Evolutionary conservation across 345 rosid species (phyloP).

Genomic region (Physaria fendleri): DNA sequence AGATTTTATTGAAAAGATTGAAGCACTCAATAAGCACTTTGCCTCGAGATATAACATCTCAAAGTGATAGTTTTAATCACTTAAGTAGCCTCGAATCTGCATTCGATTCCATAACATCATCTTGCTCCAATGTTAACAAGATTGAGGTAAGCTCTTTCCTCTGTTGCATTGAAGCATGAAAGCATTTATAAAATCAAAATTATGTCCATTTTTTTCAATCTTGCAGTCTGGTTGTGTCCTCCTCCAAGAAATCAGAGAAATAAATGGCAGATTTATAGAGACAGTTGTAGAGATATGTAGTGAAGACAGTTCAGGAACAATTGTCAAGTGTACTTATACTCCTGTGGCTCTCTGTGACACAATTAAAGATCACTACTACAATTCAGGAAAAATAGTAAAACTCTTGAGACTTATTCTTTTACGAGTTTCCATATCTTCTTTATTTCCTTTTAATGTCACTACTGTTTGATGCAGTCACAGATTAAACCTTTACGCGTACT

Average conservation of each 20-base stretch:
- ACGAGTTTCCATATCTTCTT: not conserved
- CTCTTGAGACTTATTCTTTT: not conserved
- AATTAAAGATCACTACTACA: constrained; percentile 45
- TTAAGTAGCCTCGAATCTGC: constrained; percentile 57
- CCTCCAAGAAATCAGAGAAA: constrained; percentile 65
- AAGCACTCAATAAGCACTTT: constrained; percentile 55
- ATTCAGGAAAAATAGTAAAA: constrained; percentile 50
- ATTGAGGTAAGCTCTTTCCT: constrained; percentile 42
- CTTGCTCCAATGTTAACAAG: constrained; percentile 51
- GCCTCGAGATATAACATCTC: constrained; percentile 55
- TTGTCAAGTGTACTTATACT: constrained; percentile 56
- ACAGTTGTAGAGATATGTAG: constrained; percentile 56
- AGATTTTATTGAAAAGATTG: too few species aligned
- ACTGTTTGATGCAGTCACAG: constrained; percentile 44
- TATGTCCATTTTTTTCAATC: not conserved
- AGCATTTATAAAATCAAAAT: not conserved
- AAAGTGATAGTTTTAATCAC: constrained; percentile 52
- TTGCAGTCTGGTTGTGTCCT: constrained; percentile 52
- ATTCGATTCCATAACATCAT: constrained; percentile 67
- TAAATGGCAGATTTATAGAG: constrained; percentile 57
- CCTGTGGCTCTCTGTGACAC: constrained; percentile 59
- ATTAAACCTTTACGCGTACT: constrained; percentile 69
- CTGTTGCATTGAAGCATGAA: not conserved
- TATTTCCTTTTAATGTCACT: not conserved
- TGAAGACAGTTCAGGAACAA: constrained; percentile 45